Base-by-base conservation (phyloP, 2,329 filamentous ascomycete species). In the Monilinia polystroma region DNA sequence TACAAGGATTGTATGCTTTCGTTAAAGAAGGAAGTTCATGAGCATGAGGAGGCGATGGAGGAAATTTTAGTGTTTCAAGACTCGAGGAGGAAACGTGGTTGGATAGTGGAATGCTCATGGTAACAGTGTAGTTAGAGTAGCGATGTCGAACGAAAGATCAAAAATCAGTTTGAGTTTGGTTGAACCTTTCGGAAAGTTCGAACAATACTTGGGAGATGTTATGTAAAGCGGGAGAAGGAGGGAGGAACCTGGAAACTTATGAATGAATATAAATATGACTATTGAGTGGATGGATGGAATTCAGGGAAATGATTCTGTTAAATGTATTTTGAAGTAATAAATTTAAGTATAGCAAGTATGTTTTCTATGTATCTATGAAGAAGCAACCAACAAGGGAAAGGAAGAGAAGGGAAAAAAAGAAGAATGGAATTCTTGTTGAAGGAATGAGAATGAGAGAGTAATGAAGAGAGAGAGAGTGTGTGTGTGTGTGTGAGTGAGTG, bases 21-120 rank as follows among this genome's bases (percentile, higher is more conserved):
- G 43, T 60, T 29, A 60, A 38, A n/a, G 51, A 45, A 18, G 11
- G 20, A 23, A 56, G 52, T 47, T 64, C 62, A 47, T 64, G 51
- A 32, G 26, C 32, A 38, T 55, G 62, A 55, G 47, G 51, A 43
- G 51, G 49, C 18, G 62, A 64, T 35, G 62, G 62, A 12, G 51
- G 62, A 23, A 64, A 64, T 32, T 64, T 64, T 26, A 56, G 52
- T 29, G 62, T n/a, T 56, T 41, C 38, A 26, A 64, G 41, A 54
- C n/a, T 43, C 32, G 51, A 45, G 11, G 38, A 16, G 12, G 52
- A 47, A 29, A 51, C 14, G 58, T 60, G 58, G 23, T 64, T 41
- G 41, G 62, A 32, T 41, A 56, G 20, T 55, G 62, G 62, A 43
- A 64, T 64, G 62, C 35, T 64, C 62, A 64, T 56, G 51, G 51